These are phyloP conservation scores for Adansonia grandidieri DNA, from an alignment of 441 rosid genomes.

Conservation along the genomic window DNA sequence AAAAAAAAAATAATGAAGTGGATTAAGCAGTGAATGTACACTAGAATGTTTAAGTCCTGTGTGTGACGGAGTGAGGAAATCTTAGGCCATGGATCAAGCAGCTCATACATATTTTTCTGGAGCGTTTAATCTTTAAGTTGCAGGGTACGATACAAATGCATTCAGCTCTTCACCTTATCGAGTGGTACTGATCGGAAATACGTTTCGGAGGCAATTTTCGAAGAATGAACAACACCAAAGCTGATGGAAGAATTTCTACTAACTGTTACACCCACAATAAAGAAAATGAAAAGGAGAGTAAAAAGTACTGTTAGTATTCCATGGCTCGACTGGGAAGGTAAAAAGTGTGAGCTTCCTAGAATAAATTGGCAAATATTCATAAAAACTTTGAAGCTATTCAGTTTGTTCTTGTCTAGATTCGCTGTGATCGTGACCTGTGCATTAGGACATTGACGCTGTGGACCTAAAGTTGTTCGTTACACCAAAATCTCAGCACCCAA, in stretches of 20 bases:
- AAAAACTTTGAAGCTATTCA: background rate
- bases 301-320: background rate
- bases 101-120: background rate
- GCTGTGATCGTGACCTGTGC: background rate
- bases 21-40: background rate
- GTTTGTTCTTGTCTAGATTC: background rate
- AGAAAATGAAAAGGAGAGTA: background rate
- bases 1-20: background rate
- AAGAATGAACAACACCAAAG: conserved; percentile 62
- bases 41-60: background rate
- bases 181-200: conserved; percentile 55
- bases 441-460: background rate
- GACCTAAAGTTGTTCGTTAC: background rate
- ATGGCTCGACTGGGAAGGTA: background rate
- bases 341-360: background rate
- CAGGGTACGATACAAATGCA: conserved; percentile 7
- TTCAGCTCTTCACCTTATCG: conserved; percentile 42
- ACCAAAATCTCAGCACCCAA: background rate
- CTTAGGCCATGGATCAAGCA: background rate
- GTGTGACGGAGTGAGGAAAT: background rate
- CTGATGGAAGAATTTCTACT: conserved; percentile 68
- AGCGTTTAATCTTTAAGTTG: background rate
- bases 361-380: background rate
- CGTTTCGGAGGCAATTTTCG: conserved; percentile 70
- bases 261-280: conserved; percentile 33